phyloP scores from a whole-genome alignment of 1,284 basidiomycete species.

The Stygiomarasmius scandens region DNA sequence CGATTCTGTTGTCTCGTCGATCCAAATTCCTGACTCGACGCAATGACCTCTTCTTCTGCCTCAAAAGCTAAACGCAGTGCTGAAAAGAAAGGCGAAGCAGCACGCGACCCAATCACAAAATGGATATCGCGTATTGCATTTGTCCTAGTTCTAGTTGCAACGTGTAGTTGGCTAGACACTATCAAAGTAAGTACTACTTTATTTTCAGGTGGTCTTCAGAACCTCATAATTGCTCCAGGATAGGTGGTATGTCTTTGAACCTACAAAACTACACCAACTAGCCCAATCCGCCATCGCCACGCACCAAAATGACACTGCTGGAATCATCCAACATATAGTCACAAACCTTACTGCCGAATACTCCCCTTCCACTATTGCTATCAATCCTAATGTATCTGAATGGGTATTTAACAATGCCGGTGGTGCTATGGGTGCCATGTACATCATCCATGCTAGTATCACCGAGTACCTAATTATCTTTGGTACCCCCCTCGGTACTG shows the following conservation, averaged over 20 bases:
- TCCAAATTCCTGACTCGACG: neutral
- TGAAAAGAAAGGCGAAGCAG: neutral
- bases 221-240: constrained; percentile 37
- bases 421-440: constrained; percentile 99
- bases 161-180: constrained; percentile 54
- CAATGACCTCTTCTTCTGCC: neutral
- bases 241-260: constrained; percentile 75
- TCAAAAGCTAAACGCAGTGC: neutral
- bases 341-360: constrained; percentile 73
- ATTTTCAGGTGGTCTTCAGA: neutral
- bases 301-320: constrained; percentile 61
- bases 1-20: neutral
- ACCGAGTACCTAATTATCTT: constrained; percentile 96
- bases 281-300: constrained; percentile 71
- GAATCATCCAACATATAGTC: constrained; percentile 79
- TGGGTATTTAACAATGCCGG: constrained; percentile 99
- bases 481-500: constrained; percentile 94
- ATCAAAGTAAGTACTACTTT: constrained; percentile 48
- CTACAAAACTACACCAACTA: constrained; percentile 64
- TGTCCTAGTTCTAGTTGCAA: constrained; percentile 42
- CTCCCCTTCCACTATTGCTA: constrained; percentile 51
- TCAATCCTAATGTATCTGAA: constrained; percentile 73
- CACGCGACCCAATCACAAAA: constrained; percentile 19
- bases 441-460: constrained; percentile 92
- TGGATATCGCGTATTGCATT: constrained; percentile 50